phyloP scores from a whole-genome alignment of 148 eudicot species.

The Salicornia ramosissima region DNA sequence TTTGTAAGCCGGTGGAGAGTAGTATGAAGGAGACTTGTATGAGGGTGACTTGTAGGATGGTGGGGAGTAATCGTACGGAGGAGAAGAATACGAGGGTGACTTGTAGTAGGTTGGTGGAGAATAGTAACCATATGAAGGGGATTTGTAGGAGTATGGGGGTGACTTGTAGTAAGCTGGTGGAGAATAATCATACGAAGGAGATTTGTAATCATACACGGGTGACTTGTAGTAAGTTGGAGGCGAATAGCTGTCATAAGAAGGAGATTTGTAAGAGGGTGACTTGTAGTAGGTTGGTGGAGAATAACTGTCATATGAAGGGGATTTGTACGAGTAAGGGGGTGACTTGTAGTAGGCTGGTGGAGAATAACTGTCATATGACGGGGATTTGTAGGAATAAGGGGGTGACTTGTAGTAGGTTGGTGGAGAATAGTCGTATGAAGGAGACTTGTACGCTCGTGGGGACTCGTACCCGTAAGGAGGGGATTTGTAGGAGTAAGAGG shows the following conservation, averaged over 20 bases:
- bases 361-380: background rate
- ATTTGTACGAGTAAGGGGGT: too few relatives aligned
- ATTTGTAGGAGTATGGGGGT: background rate
- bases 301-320: background rate
- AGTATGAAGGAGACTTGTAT: background rate
- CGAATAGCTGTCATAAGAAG: background rate
- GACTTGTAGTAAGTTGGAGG: background rate
- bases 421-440: background rate
- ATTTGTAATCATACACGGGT: too few relatives aligned
- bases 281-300: too few relatives aligned
- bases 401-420: background rate
- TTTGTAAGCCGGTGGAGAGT: background rate
- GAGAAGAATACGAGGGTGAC: too few relatives aligned
- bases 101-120: background rate
- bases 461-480: too few relatives aligned
- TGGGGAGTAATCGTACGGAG: background rate
- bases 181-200: background rate
- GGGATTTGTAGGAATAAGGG: background rate
- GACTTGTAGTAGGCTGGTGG: background rate
- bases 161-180: background rate
- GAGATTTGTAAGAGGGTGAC: background rate
- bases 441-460: background rate
- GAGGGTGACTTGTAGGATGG: background rate
- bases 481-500: background rate
- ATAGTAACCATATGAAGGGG: background rate